Evolutionary conservation across 2,329 filamentous ascomycete species (phyloP).

Genomic region (Didymella glomerata): DNA sequence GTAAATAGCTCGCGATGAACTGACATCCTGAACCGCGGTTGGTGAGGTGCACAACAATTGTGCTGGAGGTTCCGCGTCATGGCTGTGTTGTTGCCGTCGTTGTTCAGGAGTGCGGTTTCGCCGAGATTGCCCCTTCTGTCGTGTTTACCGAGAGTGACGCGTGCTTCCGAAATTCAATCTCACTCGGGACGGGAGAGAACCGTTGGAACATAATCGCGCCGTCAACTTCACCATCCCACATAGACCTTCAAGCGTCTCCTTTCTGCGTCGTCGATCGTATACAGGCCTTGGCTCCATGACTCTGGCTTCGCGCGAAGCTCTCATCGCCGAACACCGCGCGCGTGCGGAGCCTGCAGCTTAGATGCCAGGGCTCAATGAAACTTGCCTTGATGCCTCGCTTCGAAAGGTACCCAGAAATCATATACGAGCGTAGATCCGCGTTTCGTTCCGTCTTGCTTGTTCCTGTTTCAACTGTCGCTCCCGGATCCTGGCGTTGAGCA

Average conservation of each 20-base stretch:
- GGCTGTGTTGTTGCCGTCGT: constrained; percentile 1
- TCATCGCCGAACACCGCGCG: background rate
- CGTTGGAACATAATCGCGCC: constrained; percentile 15
- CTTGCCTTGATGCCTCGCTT: constrained; percentile 4
- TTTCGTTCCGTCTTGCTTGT: constrained; percentile 6
- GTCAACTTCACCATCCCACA: constrained; percentile 1
- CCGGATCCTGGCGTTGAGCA: constrained; percentile 13
- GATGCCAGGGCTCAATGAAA: background rate
- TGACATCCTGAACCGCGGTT: background rate
- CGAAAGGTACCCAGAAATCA: background rate
- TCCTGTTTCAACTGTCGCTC: constrained; percentile 15
- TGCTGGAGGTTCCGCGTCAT: constrained; percentile 1
- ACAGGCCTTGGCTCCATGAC: constrained; percentile 1
- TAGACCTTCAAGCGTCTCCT: background rate
- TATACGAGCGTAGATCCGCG: constrained; percentile 8
- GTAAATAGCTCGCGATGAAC: background rate
- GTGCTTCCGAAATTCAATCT: constrained; percentile 20
- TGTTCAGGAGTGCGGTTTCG: background rate
- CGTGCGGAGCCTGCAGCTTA: background rate
- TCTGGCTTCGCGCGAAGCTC: background rate
- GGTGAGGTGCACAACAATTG: constrained; percentile 3
- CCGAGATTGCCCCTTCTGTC: constrained; percentile 14
- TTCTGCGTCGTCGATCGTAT: background rate
- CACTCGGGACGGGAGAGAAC: constrained; percentile 13
- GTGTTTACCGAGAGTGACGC: constrained; percentile 14